Evolutionary conservation across 139 green algal species (phyloP), one percentile per base, ranked within the genome.

Genomic region (Chlamydomonas sp.): DNA sequence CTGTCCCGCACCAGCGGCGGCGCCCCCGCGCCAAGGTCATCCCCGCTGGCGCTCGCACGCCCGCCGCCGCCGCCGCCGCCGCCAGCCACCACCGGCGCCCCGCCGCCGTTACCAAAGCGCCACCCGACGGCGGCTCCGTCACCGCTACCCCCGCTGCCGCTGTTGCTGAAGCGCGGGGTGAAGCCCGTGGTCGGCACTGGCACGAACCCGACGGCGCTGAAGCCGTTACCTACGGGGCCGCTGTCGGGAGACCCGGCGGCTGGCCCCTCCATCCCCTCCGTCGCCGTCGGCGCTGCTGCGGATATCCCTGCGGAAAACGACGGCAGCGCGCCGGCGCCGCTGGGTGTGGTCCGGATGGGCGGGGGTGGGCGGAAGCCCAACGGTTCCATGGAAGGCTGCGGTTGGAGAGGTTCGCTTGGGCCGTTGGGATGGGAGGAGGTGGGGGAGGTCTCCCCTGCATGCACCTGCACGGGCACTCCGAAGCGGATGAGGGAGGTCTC

Each of bases 401-500:
- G 31, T 49, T 49, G 31, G 31, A 49, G 31, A 49, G 31, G 31
- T 49, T 49, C 31, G 31, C 31, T 49, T 0, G 31, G 31, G 31
- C 31, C 31, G 31, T 49, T 49, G 31, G 31, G 31, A 49, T 49
- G 31, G 31, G 31, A 49, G 31, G 31, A 49, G 31, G 31, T 49
- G 31, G 31, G 31, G 31, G 31, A 49, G 31, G 31, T 49, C 31
- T 49, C 31, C 31, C 31, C 49, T 7, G 59, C 72, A 63, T 87
- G 73, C 2, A 87, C 83, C 7, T 87, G 83, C n/a, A 87, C 15
- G 31, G 16, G 72, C 0, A 87, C 2, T 3, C 83, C 83, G 31
- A 87, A 87, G 5, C 83, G 62, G 15, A 87, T 87, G 10, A 87
- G 10, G 8, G 83, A 74, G 2, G 73, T 80, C 73, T 87, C 83